These are phyloP conservation scores for Saccharomycopsis sp. DNA, from an alignment of 805 yeast genomes.

Conservation along the genomic window DNA sequence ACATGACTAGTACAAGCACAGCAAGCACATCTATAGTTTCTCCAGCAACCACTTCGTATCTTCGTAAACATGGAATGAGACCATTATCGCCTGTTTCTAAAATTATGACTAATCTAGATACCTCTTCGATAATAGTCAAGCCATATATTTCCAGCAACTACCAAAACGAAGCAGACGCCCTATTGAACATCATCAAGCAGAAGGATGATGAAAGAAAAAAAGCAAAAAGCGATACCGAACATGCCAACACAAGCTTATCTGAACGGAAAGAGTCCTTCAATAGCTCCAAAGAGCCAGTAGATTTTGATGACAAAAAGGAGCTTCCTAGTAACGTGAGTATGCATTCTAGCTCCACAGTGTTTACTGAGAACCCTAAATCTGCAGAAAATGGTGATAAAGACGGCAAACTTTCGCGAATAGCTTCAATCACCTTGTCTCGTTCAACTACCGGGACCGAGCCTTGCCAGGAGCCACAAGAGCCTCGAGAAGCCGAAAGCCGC, in stretches of 20 bases:
- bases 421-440: not conserved
- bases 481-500: too few species aligned
- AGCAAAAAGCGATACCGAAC: not conserved
- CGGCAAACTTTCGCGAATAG: not conserved
- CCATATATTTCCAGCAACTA: not conserved
- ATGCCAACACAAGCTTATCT: not conserved
- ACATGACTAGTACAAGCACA: not conserved
- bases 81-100: slow-evolving; percentile 1
- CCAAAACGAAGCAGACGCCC: not conserved
- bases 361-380: not conserved
- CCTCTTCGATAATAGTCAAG: not conserved
- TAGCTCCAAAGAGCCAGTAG: not conserved
- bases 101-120: not conserved
- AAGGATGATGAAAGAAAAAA: slow-evolving; percentile 2
- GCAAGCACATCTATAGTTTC: not conserved
- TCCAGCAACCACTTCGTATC: not conserved
- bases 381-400: not conserved
- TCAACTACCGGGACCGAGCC: not conserved
- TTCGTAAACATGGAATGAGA: not conserved
- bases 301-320: not conserved
- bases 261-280: not conserved
- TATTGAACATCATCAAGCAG: not conserved
- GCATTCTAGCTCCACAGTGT: not conserved
- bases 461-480: not conserved
- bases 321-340: not conserved